Evolutionary conservation across 1,284 basidiomycete species (phyloP).

Genomic region (Mixia osmundae): DNA sequence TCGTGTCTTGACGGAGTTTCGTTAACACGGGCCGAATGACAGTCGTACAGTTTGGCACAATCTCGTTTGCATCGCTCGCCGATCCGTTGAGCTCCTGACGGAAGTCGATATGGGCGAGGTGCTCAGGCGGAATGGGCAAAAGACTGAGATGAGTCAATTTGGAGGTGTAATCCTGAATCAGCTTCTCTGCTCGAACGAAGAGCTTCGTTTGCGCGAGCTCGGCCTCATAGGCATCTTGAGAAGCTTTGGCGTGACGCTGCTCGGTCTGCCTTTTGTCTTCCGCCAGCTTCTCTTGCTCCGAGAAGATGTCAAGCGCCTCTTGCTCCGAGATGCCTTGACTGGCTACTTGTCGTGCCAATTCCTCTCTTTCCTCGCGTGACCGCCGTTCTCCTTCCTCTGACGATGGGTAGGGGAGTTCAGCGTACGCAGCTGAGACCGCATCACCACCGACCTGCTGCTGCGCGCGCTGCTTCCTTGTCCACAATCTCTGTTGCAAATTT

Average conservation of each 20-base stretch:
- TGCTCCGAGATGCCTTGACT: conserved; percentile 15
- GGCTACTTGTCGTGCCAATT: conserved; percentile 9
- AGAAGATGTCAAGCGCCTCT: conserved; percentile 14
- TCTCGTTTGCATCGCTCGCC: conserved; percentile 9
- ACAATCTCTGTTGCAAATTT: too few relatives aligned
- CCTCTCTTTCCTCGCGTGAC: conserved; percentile 11
- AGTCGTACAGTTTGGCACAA: conserved; percentile 15
- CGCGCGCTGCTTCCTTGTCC: too few relatives aligned
- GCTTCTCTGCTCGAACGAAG: conserved; percentile 7
- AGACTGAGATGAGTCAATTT: conserved; percentile 12
- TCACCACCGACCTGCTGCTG: too few relatives aligned
- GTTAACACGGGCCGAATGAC: conserved; percentile 14
- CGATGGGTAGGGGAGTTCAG: too few relatives aligned
- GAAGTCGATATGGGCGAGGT: conserved; percentile 15
- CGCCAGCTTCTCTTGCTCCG: conserved; percentile 9
- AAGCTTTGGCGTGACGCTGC: conserved; percentile 5
- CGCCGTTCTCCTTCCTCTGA: too few relatives aligned
- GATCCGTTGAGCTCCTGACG: conserved; percentile 15
- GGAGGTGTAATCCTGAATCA: conserved; percentile 11
- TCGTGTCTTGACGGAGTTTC: conserved; percentile 9
- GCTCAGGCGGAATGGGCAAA: conserved; percentile 10
- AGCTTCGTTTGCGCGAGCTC: conserved; percentile 14
- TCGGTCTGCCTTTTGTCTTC: conserved; percentile 2
- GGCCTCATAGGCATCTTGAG: conserved; percentile 8
- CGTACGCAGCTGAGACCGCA: too few relatives aligned